These are phyloP conservation scores for Ailanthus altissimus DNA, from an alignment of 345 rosid genomes.

Conservation along the genomic window DNA sequence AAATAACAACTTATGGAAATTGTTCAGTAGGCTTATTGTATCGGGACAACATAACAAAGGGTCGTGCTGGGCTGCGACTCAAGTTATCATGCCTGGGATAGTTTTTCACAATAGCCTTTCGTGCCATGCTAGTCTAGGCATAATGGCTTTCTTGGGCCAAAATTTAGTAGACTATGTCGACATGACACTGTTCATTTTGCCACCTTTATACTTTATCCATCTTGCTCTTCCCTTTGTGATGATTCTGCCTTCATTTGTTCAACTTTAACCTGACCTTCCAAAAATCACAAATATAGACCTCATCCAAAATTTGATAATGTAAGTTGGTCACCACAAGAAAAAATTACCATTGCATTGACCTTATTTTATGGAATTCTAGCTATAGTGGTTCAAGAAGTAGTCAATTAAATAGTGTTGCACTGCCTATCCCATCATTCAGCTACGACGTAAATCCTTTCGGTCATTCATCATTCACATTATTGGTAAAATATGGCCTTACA, in stretches of 20 bases:
- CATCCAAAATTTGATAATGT: constrained; percentile 43
- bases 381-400: constrained; percentile 53
- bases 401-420: constrained; percentile 34
- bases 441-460: constrained; percentile 21
- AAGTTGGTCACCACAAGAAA: constrained; percentile 54
- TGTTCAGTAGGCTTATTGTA: too few relatives aligned
- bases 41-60: too few relatives aligned
- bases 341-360: constrained; percentile 49
- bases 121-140: too few relatives aligned
- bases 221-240: constrained; percentile 25
- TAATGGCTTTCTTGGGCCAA: too few relatives aligned
- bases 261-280: constrained; percentile 52
- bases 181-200: constrained; percentile 20
- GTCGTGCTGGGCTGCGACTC: too few relatives aligned
- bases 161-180: too few relatives aligned
- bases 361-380: constrained; percentile 69
- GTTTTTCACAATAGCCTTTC: too few relatives aligned
- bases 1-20: too few relatives aligned
- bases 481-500: constrained; percentile 9
- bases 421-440: too few relatives aligned
- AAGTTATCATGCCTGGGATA: too few relatives aligned
- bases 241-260: constrained; percentile 30
- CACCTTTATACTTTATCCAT: constrained; percentile 32
- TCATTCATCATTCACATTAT: neutral
- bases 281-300: constrained; percentile 38